A percentile compares a stretch with the other conserved stretches of the same genome.
These are phyloP conservation scores for Nannochloropsis oceanica DNA, from an alignment of 108 stramenopile genomes.

Conservation along the genomic window DNA sequence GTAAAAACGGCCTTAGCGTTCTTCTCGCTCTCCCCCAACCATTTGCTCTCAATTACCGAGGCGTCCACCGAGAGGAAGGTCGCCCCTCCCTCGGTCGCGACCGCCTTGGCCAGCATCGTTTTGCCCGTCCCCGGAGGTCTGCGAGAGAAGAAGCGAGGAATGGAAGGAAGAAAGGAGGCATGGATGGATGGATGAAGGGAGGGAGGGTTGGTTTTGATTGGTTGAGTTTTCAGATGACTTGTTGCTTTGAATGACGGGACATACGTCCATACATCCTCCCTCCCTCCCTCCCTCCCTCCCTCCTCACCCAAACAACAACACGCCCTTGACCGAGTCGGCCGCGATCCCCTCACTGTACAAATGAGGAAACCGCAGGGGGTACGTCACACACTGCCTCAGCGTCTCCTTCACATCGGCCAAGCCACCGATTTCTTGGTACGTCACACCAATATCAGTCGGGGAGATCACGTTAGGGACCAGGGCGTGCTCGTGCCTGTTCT, in stretches of 20 bases:
- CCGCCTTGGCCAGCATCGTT: constrained; percentile 78
- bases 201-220: too few relatives aligned
- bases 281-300: constrained; percentile 36
- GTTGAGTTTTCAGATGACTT: too few relatives aligned
- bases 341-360: constrained; percentile 87
- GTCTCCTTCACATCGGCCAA: constrained; percentile 75
- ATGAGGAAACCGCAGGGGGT: constrained; percentile 83
- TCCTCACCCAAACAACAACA: constrained; percentile 74
- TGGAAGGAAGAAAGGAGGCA: background rate
- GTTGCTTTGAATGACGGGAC: background rate
- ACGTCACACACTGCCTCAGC: constrained; percentile 81
- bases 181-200: background rate
- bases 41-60: constrained; percentile 91
- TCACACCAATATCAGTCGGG: constrained; percentile 66
- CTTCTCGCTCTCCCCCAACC: constrained; percentile 94
- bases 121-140: constrained; percentile 28
- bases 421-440: constrained; percentile 90
- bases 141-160: background rate
- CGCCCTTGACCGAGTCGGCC: constrained; percentile 79
- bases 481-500: constrained; percentile 19
- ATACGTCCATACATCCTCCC: constrained; percentile 4
- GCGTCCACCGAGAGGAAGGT: constrained; percentile 89
- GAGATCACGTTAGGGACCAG: constrained; percentile 15
- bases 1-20: constrained; percentile 98
- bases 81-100: constrained; percentile 93